Conservation (phyloP, 2,329 filamentous ascomycete genomes). For the Scedosporium dehoogii region DNA sequence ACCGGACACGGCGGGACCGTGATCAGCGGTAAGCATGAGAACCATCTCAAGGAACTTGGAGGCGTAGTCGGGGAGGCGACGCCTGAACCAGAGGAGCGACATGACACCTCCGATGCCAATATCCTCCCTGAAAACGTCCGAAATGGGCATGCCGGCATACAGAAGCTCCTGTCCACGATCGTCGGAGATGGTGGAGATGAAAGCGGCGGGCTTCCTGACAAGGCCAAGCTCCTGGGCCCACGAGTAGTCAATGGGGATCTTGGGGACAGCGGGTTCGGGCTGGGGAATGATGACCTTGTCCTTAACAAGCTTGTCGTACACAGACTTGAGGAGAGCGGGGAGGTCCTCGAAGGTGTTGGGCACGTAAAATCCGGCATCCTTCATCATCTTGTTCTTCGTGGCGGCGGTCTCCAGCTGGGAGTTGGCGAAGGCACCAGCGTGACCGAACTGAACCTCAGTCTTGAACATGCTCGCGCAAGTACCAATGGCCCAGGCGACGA, state of each 20-base stretch:
- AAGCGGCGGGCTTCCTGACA: constrained; percentile 98
- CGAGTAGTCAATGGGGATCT: constrained; percentile 99
- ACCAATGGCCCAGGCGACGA: constrained; percentile 98
- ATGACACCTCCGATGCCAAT: constrained; percentile 99
- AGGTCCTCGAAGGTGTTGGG: constrained; percentile 96
- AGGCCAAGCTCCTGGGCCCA: constrained; percentile 99
- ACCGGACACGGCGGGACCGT: constrained; percentile 97
- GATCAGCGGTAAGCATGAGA: constrained; percentile 98
- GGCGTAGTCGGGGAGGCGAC: constrained; percentile 88
- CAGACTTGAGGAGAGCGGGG: constrained; percentile 61
- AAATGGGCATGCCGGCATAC: constrained; percentile 98
- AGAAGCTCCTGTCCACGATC: constrained; percentile 99
- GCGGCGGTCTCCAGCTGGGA: constrained; percentile 96
- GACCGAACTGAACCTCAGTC: constrained; percentile 99
- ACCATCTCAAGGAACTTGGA: constrained; percentile 99
- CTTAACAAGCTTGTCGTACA: constrained; percentile 84
- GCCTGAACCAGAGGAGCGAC: constrained; percentile 99
- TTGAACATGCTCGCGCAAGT: constrained; percentile 99
- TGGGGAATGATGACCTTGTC: constrained; percentile 77
- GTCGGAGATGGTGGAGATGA: constrained; percentile 99
- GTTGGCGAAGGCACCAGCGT: constrained; percentile 98
- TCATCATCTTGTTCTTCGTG: constrained; percentile 95
- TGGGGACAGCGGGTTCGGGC: constrained; percentile 84
- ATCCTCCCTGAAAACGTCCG: constrained; percentile 98
- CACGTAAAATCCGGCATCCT: constrained; percentile 86